Conservation (phyloP, 164 flowering plant genomes). For the Tinospora cordifolia region DNA sequence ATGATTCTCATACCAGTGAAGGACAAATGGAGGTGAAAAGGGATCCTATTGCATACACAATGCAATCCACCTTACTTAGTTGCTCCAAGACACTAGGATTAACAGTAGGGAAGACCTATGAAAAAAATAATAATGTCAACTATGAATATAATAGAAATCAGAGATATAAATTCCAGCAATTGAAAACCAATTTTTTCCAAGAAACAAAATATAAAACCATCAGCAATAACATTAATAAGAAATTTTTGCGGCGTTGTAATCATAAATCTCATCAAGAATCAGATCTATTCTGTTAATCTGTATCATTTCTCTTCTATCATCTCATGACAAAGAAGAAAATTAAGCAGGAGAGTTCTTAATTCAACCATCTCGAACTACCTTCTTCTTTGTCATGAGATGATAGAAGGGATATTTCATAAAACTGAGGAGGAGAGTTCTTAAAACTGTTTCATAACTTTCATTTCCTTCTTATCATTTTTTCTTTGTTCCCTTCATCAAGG, state of each 20-base stretch:
- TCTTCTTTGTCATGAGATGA: no score
- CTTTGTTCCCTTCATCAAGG: not conserved
- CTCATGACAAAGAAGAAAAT: not conserved
- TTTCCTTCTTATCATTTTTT: not conserved
- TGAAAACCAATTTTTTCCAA: not conserved
- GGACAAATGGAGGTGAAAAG: conserved; percentile 94
- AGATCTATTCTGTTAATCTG: no score
- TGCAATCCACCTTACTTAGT: conserved; percentile 64
- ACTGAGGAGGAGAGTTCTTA: no score
- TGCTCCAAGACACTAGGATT: conserved; percentile 75
- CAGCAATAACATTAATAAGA: not conserved
- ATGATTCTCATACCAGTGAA: conserved; percentile 56
- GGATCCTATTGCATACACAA: conserved; percentile 95
- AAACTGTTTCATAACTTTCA: no score
- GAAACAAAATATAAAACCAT: not conserved
- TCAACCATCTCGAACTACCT: not conserved
- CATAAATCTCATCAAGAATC: no score
- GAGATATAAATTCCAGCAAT: not conserved
- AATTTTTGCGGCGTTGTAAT: no score
- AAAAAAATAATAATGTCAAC: conserved; percentile 3
- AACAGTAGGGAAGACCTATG: conserved; percentile 69
- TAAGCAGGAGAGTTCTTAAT: no score
- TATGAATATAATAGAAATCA: not conserved
- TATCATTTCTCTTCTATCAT: no score
- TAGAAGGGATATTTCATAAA: no score